Evolutionary conservation across 169 alveolate genomes (phyloP), one percentile per base, ranked within the genome.

Genomic region (Cardiosporidium cionae): DNA sequence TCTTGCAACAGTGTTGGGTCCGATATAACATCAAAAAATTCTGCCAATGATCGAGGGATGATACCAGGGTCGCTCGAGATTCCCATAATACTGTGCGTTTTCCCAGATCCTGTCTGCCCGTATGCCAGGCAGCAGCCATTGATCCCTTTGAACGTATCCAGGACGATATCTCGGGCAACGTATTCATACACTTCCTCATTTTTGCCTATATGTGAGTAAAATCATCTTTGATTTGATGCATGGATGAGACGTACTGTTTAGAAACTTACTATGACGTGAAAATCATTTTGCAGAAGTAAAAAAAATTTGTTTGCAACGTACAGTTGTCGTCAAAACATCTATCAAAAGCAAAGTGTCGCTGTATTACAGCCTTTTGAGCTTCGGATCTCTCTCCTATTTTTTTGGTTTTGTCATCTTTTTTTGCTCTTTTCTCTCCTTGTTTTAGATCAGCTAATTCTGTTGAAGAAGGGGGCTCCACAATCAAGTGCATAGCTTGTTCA

Each of bases 1-100:
- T 85, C 90, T 62, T 75, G 66, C 32, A 81, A 67, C 28, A 83
- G 31, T 6, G 90, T 82, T 7, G 90, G 87, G 36, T 85, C 86
- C 71, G 81, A 80, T 62, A 85, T 81, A 71, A 84, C 82, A 71
- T 85, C 84, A 72, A 85, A 85, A 76, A 85, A 85, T 78, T 85
- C 90, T n/a, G 90, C 90, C 23, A 85, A 72, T 16, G 90, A 81
- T 52, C 90, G 74, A 1, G 90, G 90, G 65, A 85, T 64, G 79
- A 85, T 85, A 7, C 90, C 90, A n/a, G 90, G 90, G 35, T 85
- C 90, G 34, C 76, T 79, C n/a, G 87, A 85, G 22, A 85, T 81
- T 36, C 90, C 90, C 90, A 85, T 85, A 29, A 85, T 83, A 53
- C 84, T 75, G 65, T 85, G 90, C 29, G 90, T 85, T 70, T 85